Conservation (phyloP, 2,329 filamentous ascomycete genomes). For the Orbilia javanica region DNA sequence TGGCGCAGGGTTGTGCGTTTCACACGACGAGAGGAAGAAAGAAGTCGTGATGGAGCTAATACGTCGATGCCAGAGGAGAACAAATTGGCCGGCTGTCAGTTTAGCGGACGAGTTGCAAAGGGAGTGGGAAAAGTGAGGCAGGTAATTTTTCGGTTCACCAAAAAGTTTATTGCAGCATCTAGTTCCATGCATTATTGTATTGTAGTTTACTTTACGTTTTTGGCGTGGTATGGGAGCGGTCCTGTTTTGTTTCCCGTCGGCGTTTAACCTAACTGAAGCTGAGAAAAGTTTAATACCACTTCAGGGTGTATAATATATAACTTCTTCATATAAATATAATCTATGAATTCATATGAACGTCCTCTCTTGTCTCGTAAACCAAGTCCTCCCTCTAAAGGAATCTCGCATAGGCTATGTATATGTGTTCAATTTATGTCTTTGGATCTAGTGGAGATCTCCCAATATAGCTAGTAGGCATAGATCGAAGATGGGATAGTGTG, state of each 20-base stretch:
- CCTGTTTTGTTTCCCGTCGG: not conserved
- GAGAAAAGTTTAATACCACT: not conserved
- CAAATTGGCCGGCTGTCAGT: constrained; percentile 66
- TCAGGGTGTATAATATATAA: not conserved
- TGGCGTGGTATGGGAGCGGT: constrained; percentile 11
- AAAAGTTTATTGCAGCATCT: not conserved
- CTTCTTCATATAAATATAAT: not conserved
- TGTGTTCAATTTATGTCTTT: too few species aligned
- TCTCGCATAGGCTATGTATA: too few species aligned
- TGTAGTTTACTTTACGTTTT: not conserved
- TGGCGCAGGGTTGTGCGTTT: constrained; percentile 66
- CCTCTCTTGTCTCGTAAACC: too few species aligned
- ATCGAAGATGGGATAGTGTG: too few species aligned
- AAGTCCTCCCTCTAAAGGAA: too few species aligned
- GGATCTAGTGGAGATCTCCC: too few species aligned
- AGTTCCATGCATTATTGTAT: not conserved
- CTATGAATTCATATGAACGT: too few species aligned
- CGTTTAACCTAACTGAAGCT: not conserved
- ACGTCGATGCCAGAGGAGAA: constrained; percentile 64
- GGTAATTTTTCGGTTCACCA: not conserved
- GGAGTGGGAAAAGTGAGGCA: constrained; percentile 61
- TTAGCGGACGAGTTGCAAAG: constrained; percentile 63
- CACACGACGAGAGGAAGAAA: constrained; percentile 64
- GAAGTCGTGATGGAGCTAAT: constrained; percentile 65
- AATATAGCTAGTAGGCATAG: too few species aligned